Conservation (phyloP, 2,329 filamentous ascomycete species). For the Kalaharituber pfeilii region DNA sequence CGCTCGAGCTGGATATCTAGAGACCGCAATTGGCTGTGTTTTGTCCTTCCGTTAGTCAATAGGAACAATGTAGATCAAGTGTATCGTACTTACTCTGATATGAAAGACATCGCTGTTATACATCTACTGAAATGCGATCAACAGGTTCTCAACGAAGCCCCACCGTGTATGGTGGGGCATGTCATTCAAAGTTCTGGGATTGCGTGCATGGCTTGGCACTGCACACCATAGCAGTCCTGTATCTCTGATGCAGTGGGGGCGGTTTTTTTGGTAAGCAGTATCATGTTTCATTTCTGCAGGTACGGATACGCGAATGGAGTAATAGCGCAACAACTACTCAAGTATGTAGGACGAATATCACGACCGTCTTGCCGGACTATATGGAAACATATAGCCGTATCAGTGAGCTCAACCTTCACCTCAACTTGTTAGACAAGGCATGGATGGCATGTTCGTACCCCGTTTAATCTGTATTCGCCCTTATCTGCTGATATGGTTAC, state of each 20-base stretch:
- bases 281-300: too few relatives aligned
- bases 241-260: too few relatives aligned
- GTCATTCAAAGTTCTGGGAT: too few relatives aligned
- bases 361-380: constrained; percentile 36
- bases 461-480: constrained; percentile 4
- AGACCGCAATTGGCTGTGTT: constrained; percentile 40
- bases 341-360: constrained; percentile 32
- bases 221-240: too few relatives aligned
- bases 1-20: constrained; percentile 49
- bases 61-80: constrained; percentile 4
- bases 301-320: too few relatives aligned
- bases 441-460: constrained; percentile 51
- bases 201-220: too few relatives aligned
- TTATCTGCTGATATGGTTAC: constrained; percentile 1
- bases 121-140: too few relatives aligned
- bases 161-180: too few relatives aligned
- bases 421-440: constrained; percentile 71
- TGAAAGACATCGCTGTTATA: constrained; percentile 31
- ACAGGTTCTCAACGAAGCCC: too few relatives aligned
- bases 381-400: constrained; percentile 50
- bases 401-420: constrained; percentile 58
- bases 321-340: too few relatives aligned
- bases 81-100: constrained; percentile 29
- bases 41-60: background rate
- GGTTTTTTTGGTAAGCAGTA: too few relatives aligned